Evolutionary conservation across 306 rosid genomes (phyloP).

Genomic region (Dryas alaskensis): DNA sequence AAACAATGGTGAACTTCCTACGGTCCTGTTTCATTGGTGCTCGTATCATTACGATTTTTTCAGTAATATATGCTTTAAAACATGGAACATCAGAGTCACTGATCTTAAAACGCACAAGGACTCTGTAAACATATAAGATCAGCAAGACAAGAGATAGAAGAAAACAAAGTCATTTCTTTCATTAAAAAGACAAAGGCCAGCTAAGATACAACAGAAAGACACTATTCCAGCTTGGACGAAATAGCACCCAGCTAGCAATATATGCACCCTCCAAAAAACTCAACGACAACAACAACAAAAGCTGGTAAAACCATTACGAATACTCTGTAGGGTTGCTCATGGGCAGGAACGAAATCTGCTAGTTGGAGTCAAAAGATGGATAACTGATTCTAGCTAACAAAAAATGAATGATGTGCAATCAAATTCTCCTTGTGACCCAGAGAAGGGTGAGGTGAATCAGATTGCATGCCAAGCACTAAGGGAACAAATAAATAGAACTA

Average conservation of each 20-base stretch:
- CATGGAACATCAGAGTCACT: no score
- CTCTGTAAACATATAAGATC: neutral
- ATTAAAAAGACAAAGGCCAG: constrained; percentile 42
- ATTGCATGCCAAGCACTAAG: constrained; percentile 36
- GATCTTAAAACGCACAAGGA: neutral
- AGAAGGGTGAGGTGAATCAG: constrained; percentile 39
- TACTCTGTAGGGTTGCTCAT: constrained; percentile 43
- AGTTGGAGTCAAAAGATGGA: constrained; percentile 38
- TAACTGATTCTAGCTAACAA: constrained; percentile 49
- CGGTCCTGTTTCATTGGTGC: no score
- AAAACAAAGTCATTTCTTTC: constrained; percentile 38
- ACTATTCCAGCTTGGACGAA: constrained; percentile 45
- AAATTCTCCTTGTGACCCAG: constrained; percentile 34
- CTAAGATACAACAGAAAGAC: constrained; percentile 48
- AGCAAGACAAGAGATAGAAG: neutral
- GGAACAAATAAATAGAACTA: constrained; percentile 33
- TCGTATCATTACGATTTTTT: no score
- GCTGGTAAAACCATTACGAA: constrained; percentile 44
- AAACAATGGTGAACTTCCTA: no score
- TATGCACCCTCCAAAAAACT: constrained; percentile 42
- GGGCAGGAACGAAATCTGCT: constrained; percentile 45
- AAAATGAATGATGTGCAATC: constrained; percentile 45
- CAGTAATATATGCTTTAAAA: no score
- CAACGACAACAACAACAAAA: constrained; percentile 32
- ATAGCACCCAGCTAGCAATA: constrained; percentile 39